phyloP scores from a whole-genome alignment of 129 eudicot genomes.

The Artemisia tridentata region DNA sequence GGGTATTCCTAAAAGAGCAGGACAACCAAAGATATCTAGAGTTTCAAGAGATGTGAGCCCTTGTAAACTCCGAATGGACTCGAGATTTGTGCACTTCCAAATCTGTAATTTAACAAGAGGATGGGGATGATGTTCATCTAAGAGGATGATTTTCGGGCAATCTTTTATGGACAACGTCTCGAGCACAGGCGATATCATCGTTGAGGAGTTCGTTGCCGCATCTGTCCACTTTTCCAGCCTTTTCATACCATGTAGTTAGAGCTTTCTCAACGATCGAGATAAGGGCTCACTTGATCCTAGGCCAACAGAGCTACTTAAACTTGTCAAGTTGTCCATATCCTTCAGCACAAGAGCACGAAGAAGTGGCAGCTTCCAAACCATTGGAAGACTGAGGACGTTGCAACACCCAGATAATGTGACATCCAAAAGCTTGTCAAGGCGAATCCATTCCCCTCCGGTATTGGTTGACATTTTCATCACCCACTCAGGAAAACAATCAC shows the following conservation, averaged over 20 bases:
- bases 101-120: no score
- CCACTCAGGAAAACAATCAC: neutral
- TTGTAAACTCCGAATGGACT: no score
- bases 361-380: neutral
- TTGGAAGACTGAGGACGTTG: no score
- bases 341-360: neutral
- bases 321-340: neutral
- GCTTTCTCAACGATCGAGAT: neutral
- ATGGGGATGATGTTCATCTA: neutral
- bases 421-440: no score
- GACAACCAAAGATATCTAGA: no score
- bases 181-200: neutral
- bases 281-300: neutral
- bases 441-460: no score
- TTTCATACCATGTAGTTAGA: neutral
- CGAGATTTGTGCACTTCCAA: no score
- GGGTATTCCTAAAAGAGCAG: no score
- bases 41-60: no score
- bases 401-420: no score
- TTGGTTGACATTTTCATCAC: neutral
- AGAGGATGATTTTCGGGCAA: neutral
- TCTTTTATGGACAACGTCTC: neutral
- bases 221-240: neutral
- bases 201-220: neutral
- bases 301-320: neutral